Conservation (phyloP, 345 rosid species). For the Bruguiera parviflora region DNA sequence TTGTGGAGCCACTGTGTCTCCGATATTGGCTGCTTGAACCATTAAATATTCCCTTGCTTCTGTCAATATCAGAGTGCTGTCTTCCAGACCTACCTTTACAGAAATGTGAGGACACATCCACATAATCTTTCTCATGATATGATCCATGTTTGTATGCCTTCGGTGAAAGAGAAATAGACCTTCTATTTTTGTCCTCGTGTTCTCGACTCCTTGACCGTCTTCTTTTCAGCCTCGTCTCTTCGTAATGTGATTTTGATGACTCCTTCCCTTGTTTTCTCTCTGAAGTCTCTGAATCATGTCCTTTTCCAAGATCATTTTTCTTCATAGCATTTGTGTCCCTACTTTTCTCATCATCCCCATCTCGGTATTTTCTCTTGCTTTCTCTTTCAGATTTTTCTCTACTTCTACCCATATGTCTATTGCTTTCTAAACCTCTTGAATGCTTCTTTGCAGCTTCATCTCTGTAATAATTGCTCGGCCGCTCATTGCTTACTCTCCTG, state of each 20-base stretch:
- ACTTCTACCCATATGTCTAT: conserved; percentile 35
- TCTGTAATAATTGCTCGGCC: conserved; percentile 29
- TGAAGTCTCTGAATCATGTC: conserved; percentile 38
- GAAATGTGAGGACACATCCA: conserved; percentile 34
- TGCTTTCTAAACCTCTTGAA: conserved; percentile 42
- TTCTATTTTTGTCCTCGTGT: conserved; percentile 44
- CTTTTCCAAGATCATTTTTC: conserved; percentile 47
- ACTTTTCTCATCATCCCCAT: conserved; percentile 39
- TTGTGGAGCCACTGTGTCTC: conserved; percentile 46
- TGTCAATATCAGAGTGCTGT: conserved; percentile 42
- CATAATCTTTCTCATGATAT: conserved; percentile 44
- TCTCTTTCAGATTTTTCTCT: conserved; percentile 44
- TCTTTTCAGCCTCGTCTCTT: conserved; percentile 49
- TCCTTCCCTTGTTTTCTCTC: conserved; percentile 55
- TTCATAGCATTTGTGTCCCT: conserved; percentile 36
- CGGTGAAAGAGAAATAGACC: conserved; percentile 54
- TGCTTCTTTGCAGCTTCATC: conserved; percentile 42
- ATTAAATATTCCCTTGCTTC: conserved; percentile 36
- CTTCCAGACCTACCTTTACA: conserved; percentile 48
- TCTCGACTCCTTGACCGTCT: conserved; percentile 71
- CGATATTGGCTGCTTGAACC: conserved; percentile 50
- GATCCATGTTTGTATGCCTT: conserved; percentile 42
- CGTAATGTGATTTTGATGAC: conserved; percentile 44
- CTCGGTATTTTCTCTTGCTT: conserved; percentile 46
- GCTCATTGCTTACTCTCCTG: conserved; percentile 34